A percentile compares a stretch with the other conserved stretches of the same genome.
Evolutionary conservation across 2,329 filamentous ascomycete genomes (phyloP).

Genomic region (Scedosporium boydii): DNA sequence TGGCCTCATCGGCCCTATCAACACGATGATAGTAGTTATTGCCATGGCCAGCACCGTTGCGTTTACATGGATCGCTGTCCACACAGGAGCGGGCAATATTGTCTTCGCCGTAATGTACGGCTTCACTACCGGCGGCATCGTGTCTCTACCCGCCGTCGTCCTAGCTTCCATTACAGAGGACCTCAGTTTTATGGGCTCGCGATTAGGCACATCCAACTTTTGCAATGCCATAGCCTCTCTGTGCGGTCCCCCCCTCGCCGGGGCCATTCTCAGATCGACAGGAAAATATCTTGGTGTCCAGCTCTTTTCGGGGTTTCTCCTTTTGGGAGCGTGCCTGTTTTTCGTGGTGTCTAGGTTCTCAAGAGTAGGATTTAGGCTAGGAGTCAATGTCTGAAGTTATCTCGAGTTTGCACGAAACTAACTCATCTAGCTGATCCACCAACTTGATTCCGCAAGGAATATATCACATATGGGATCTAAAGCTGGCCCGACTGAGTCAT

Average conservation of each 20-base stretch:
- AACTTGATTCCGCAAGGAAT: too few relatives aligned
- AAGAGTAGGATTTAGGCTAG: neutral
- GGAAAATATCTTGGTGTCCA: conserved; percentile 6
- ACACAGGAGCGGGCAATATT: conserved; percentile 24
- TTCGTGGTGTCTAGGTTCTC: neutral
- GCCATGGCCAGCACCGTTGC: conserved; percentile 21
- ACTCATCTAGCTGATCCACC: too few relatives aligned
- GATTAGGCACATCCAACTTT: conserved; percentile 32
- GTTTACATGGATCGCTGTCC: conserved; percentile 31
- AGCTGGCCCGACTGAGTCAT: too few relatives aligned
- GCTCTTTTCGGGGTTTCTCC: conserved; percentile 2
- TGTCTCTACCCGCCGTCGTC: conserved; percentile 31
- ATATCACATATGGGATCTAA: too few relatives aligned
- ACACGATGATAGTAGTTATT: conserved; percentile 26
- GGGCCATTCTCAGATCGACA: conserved; percentile 22
- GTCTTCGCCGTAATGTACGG: conserved; percentile 34
- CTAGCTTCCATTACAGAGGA: conserved; percentile 31
- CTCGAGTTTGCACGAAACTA: too few relatives aligned
- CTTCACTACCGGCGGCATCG: conserved; percentile 35
- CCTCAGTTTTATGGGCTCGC: conserved; percentile 27
- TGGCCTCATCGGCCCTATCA: conserved; percentile 28
- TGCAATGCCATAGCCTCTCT: conserved; percentile 26
- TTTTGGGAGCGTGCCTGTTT: neutral
- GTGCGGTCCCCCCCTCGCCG: conserved; percentile 26
- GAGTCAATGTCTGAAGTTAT: neutral